These are phyloP conservation scores for Phytophthora fragariaefolia DNA, from an alignment of 352 stramenopile genomes.

Conservation along the genomic window DNA sequence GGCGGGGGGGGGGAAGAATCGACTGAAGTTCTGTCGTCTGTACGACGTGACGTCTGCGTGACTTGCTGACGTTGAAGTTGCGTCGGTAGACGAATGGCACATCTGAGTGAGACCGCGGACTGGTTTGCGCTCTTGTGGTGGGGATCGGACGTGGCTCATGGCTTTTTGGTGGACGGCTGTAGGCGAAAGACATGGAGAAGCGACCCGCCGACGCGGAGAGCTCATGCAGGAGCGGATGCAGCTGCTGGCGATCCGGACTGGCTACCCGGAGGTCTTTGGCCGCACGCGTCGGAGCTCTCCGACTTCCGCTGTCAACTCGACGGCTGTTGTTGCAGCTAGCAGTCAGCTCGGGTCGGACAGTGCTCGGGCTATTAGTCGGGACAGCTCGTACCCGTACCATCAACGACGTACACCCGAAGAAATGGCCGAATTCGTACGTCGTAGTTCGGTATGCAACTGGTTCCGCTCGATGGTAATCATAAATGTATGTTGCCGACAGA, in stretches of 20 bases:
- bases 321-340: conserved; percentile 3
- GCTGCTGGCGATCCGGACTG: conserved; percentile 48
- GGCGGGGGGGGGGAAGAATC: no score
- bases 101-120: conserved; percentile 39
- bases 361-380: neutral
- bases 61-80: conserved; percentile 29
- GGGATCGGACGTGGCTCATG: neutral
- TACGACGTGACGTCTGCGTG: neutral
- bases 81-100: conserved; percentile 41
- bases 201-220: conserved; percentile 55
- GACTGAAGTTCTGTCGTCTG: neutral
- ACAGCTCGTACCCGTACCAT: conserved; percentile 22
- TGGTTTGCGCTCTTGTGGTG: neutral
- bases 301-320: neutral
- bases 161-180: neutral
- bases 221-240: conserved; percentile 56
- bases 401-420: conserved; percentile 26
- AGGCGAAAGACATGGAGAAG: conserved; percentile 67
- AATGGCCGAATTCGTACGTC: conserved; percentile 45
- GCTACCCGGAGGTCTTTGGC: conserved; percentile 51
- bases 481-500: conserved; percentile 33
- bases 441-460: no score
- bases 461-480: no score
- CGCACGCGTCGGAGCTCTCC: conserved; percentile 14
- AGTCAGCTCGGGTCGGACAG: conserved; percentile 1